phyloP scores from a whole-genome alignment of 345 rosid species.

The Linum tenue region DNA sequence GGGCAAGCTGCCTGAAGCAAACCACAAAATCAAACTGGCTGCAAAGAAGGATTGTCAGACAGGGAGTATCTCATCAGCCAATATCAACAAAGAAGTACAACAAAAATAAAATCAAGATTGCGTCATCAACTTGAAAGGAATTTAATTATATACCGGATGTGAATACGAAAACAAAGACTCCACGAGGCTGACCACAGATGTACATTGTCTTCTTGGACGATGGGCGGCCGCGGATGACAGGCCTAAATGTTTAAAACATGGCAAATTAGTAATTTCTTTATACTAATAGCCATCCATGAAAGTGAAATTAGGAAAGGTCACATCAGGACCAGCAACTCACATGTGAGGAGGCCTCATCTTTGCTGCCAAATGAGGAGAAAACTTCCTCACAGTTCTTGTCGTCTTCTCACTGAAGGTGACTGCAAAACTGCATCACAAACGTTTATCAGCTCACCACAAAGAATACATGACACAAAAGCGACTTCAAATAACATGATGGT shows the following conservation, averaged over 20 bases:
- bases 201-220: slow-evolving; percentile 3
- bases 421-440: slow-evolving; percentile 1
- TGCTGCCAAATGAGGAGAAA: slow-evolving; percentile 6
- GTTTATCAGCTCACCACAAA: not conserved
- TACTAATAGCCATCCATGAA: not conserved
- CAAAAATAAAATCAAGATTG: not conserved
- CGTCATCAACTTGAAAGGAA: not conserved
- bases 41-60: not conserved
- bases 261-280: not conserved
- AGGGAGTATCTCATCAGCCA: not conserved
- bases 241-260: not conserved
- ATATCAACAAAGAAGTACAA: not conserved
- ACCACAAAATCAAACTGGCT: slow-evolving; percentile 7
- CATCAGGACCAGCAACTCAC: not conserved
- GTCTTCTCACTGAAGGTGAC: slow-evolving; percentile 3
- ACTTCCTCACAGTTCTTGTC: slow-evolving; percentile 5
- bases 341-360: slow-evolving; percentile 11
- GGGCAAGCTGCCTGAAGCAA: not conserved
- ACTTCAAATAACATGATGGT: not conserved
- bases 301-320: not conserved
- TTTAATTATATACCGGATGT: not conserved
- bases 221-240: slow-evolving; percentile 4
- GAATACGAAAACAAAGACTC: not conserved
- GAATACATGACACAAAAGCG: not conserved
- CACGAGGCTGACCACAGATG: slow-evolving; percentile 9